Evolutionary conservation across 192 early-diverging fungal species (phyloP), one percentile per base, ranked within the genome.

Genomic region (Podila clonocystis): DNA sequence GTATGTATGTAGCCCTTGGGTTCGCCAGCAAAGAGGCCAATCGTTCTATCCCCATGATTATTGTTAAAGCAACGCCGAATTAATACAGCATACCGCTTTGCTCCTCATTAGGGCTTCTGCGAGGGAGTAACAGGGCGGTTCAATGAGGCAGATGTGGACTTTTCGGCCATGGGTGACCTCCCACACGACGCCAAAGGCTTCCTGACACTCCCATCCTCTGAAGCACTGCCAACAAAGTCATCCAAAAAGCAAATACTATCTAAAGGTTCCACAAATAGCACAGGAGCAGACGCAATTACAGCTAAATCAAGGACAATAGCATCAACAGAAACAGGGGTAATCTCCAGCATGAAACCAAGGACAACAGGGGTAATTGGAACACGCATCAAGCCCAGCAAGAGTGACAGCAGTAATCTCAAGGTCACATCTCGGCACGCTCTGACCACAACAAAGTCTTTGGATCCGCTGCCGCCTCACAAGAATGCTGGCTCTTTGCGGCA

Each of bases 51-150:
- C n/a, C 12, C 48, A 11, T 15, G 33, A 36, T 8, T 36, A 22
- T 33, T 33, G 3, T 33, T 22, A 6, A 9, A 31, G 60, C 19
- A 33, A 33, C 17, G 60, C 8, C 22, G 15, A 20, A 34, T 41
- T 6, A 55, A 38, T 4, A 49, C 28, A 2, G 26, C 9, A 36
- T 66, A 6, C 30, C 33, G 33, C 34, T 66, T 50, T 66, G 28
- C 17, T 36, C 20, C 26, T 65, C 5, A 30, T 45, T 59, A 89
- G 87, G 89, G 89, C 5, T 89, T 87, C 58, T 90, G 89, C 62
- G 85, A 90, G 64, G 87, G 85, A 13, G 84, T 90, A 6, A 66
- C 87, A n/a, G 89, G 89, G 0, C 68, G 65, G 9, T 89, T 89
- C 61, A 75, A 73, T 31, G 89, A 85, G 30, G 76, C 70, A 34